Percentiles rank a stretch among this genome's conserved stretches.
Conservation (phyloP, 2,329 filamentous ascomycete genomes). For the Tolypocladium tropicale region DNA sequence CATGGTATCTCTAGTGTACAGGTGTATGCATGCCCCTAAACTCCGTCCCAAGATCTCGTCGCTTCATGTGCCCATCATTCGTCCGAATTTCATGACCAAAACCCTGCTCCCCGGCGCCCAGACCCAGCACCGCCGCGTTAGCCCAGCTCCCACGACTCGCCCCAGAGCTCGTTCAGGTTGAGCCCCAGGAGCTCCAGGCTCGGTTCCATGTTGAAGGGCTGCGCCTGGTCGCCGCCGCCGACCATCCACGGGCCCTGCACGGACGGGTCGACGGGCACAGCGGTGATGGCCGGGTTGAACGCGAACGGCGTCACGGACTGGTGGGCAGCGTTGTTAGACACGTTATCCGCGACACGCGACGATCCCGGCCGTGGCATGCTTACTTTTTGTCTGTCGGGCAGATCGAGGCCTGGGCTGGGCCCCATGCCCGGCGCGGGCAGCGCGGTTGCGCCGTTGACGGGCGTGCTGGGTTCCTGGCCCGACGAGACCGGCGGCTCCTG, state of each 20-base stretch:
- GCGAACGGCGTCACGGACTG: slow-evolving; percentile 33
- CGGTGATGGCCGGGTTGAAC: slow-evolving; percentile 23
- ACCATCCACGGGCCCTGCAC: slow-evolving; percentile 24
- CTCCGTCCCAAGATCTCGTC: slow-evolving; percentile 1
- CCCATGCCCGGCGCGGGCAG: slow-evolving; percentile 13
- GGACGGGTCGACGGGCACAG: slow-evolving; percentile 23
- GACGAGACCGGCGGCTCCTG: slow-evolving; percentile 35
- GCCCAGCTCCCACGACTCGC: slow-evolving; percentile 35
- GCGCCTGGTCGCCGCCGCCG: slow-evolving; percentile 18
- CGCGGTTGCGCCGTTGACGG: slow-evolving; percentile 10
- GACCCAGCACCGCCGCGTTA: slow-evolving; percentile 3
- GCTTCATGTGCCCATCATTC: neutral
- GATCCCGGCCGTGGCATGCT: neutral
- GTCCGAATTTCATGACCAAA: neutral
- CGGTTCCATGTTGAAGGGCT: slow-evolving; percentile 40
- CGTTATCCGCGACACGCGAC: neutral
- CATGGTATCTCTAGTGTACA: slow-evolving; percentile 8
- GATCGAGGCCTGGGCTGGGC: slow-evolving; percentile 19
- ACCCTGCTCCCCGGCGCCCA: too few relatives aligned
- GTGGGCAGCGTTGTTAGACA: slow-evolving; percentile 18
- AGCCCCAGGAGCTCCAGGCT: slow-evolving; percentile 42
- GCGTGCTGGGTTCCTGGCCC: slow-evolving; percentile 13
- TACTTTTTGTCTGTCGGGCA: slow-evolving; percentile 30
- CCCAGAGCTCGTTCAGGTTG: slow-evolving; percentile 47
- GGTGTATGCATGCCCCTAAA: slow-evolving; percentile 1